Evolutionary conservation across 192 early-diverging fungal genomes (phyloP), one percentile per base, ranked within the genome.

Genomic region (Podila horticola): DNA sequence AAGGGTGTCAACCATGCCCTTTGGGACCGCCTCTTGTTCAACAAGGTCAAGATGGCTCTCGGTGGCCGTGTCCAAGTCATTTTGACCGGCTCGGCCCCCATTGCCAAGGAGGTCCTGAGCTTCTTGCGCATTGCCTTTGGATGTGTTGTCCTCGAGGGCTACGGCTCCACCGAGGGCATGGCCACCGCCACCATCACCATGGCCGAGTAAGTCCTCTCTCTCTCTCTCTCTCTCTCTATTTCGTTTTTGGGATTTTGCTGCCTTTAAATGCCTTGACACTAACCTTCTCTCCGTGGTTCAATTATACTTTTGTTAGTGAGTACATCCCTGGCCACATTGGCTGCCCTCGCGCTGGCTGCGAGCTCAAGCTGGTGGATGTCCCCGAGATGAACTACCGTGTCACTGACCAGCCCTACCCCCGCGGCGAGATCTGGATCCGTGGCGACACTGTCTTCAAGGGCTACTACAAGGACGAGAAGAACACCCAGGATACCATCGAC

Each of bases 1-100:
- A 71, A 84, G 66, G 86, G 91, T 29, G 84, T 88, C 60, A 92
- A 86, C 20, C 93, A 97, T 66, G 70, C 87, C 9, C 63, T 97
- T 36, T 97, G 95, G 95, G 97, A 99, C 82, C 76, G 87, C 29
- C 52, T 99, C 4, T 70, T 99, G 26, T 99, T 99, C 82, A 90
- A 87, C 84, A 96, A 97, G 75, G 85, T 97, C 69, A 90, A 91
- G 60, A 86, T 87, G 36, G 67, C 92, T 48, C 86, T 97, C 20
- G 97, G 97, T 63, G 97, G 93, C n/a, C 76, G 86, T 58, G 83
- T 94, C 9, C 84, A 86, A 67, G 74, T 88, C 45, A 88, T 93
- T 41, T 63, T 92, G 58, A 91, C 91, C 0, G 93, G 92, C n/a
- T 91, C 91, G 24, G 93, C 93, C 13, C 93, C 92, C 15, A 87